These are phyloP conservation scores for Umbelopsis sp. DNA, from an alignment of 192 early-diverging fungal species.

Conservation along the genomic window DNA sequence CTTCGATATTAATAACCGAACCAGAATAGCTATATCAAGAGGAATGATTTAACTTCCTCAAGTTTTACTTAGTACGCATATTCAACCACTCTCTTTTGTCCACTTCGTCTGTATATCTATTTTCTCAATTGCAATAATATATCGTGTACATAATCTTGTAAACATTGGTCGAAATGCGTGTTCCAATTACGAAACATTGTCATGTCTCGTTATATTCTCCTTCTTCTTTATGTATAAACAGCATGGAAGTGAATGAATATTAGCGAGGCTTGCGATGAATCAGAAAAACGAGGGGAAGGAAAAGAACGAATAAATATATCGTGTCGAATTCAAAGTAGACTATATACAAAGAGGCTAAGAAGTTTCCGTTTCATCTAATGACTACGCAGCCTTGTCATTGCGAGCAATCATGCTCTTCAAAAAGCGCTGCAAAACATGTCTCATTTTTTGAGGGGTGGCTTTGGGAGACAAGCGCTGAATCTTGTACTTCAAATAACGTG, in stretches of 20 bases:
- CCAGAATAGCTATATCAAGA: background rate
- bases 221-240: too few species aligned
- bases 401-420: constrained; percentile 31
- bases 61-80: too few species aligned
- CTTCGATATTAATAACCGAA: background rate
- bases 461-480: constrained; percentile 30
- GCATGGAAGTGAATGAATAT: too few species aligned
- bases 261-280: too few species aligned
- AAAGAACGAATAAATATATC: background rate
- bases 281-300: background rate
- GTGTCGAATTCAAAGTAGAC: background rate
- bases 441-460: constrained; percentile 35
- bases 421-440: constrained; percentile 35
- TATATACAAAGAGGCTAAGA: background rate
- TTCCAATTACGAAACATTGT: too few species aligned
- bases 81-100: too few species aligned
- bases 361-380: background rate
- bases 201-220: too few species aligned
- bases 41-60: background rate
- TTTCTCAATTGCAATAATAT: background rate
- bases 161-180: background rate
- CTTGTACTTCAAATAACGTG: constrained; percentile 30
- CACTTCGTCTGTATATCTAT: background rate
- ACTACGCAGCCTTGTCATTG: constrained; percentile 2
- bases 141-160: background rate